Percentiles rank a stretch among this genome's conserved stretches.
Conservation (phyloP, 176 grass and related monocot species). For the Pontederia crassipes region DNA sequence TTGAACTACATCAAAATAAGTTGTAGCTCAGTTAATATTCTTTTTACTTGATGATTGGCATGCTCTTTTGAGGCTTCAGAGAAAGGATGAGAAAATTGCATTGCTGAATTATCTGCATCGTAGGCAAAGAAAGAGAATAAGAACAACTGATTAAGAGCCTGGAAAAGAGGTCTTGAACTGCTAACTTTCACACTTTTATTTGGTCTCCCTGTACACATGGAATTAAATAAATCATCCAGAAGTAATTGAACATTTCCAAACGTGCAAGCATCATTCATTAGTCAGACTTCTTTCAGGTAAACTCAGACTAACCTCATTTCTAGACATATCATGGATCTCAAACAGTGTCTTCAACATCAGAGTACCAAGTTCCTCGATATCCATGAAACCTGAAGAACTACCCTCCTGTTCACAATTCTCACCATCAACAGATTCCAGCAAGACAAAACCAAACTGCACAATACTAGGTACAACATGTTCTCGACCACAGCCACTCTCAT, state of each 20-base stretch:
- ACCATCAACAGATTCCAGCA: slow-evolving; percentile 44
- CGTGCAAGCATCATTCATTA: not conserved
- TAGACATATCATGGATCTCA: slow-evolving; percentile 64
- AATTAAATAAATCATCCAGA: not conserved
- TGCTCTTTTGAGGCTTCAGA: slow-evolving; percentile 58
- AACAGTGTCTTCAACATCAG: slow-evolving; percentile 67
- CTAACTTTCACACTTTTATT: not conserved
- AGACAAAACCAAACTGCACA: slow-evolving; percentile 63
- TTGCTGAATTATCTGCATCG: slow-evolving; percentile 50
- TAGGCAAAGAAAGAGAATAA: not conserved
- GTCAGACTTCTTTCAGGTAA: too few relatives aligned
- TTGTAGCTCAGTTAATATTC: not conserved
- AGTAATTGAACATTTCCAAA: not conserved
- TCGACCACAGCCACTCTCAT: slow-evolving; percentile 56
- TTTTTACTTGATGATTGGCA: slow-evolving; percentile 42
- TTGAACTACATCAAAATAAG: not conserved
- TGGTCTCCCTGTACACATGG: not conserved
- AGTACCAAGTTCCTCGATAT: slow-evolving; percentile 48
- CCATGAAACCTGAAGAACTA: slow-evolving; percentile 24
- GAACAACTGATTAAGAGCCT: not conserved
- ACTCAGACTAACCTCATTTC: slow-evolving; percentile 36
- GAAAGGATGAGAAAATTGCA: slow-evolving; percentile 76
- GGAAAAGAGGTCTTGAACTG: not conserved
- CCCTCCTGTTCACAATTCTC: slow-evolving; percentile 31
- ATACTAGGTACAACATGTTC: slow-evolving; percentile 69